Evolutionary conservation across 208 protist genomes (phyloP), one percentile per base, ranked within the genome.

Genomic region (Endotrypanum monterogeii): DNA sequence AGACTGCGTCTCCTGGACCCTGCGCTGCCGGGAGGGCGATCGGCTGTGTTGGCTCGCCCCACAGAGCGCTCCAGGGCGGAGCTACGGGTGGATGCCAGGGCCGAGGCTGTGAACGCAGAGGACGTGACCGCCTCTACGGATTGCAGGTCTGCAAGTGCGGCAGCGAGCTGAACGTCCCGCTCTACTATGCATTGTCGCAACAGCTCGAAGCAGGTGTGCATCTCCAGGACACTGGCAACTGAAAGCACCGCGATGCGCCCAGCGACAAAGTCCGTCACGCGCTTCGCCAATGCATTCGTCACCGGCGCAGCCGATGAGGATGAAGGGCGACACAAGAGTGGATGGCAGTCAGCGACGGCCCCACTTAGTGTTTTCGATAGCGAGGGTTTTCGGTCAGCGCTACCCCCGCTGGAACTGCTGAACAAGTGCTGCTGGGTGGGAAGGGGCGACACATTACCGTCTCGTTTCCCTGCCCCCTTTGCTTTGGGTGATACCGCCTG

Each of bases 171-270:
- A 5, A 81, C 16, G 18, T 89, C 88, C 18, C 71, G 63, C 57
- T 90, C 70, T 63, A 72, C 71, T 3, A 92, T 41, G 20, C 85
- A 35, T 18, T 78, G 74, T 11, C 87, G 89, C 72, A 98, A 89
- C n/a, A 87, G 72, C 25, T 71, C 61, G 60, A 97, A 97, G 76
- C 89, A 89, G 39, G 94, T 90, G 63, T 91, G 74, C 85, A 98
- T 90, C 41, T 98, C 93, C n/a, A 89, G 74, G 63, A 98, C 69
- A 60, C 82, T 89, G 18, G 56, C 62, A 28, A 98, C 77, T 30
- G 87, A 84, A 5, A 98, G 57, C 28, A 84, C 82, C 20, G 95
- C 76, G 2, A 84, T 55, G 54, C 78, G 74, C 14, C 94, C 94
- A 20, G 83, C 73, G 5, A 97, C 46, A 62, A 93, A 98, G n/a